A percentile compares a stretch with the other conserved stretches of the same genome.
These are phyloP conservation scores for Fusarium brevicatenulatum DNA, from an alignment of 2,329 filamentous ascomycete species.

Conservation along the genomic window DNA sequence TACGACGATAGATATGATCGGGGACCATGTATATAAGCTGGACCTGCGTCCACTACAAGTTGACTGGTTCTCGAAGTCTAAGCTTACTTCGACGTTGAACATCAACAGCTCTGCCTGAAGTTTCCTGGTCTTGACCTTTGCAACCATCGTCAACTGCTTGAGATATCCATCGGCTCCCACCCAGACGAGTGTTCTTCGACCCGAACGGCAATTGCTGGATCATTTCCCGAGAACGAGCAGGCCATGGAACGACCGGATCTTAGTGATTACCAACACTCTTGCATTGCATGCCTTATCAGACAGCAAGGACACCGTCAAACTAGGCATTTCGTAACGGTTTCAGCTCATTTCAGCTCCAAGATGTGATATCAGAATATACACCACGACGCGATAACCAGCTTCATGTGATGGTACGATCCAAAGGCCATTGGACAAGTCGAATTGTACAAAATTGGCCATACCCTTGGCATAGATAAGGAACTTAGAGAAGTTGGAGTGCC, in stretches of 20 bases:
- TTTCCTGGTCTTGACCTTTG: neutral
- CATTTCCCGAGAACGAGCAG: neutral
- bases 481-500: neutral
- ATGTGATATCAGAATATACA: conserved; percentile 3
- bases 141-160: neutral
- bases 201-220: neutral
- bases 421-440: neutral
- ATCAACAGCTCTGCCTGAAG: neutral
- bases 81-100: conserved; percentile 25
- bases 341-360: conserved; percentile 9
- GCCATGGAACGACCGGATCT: neutral
- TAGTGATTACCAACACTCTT: neutral
- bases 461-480: conserved; percentile 29
- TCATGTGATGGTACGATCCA: neutral
- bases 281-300: conserved; percentile 17
- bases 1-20: conserved; percentile 26
- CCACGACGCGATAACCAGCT: conserved; percentile 9
- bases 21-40: conserved; percentile 40
- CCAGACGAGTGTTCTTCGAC: neutral
- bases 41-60: conserved; percentile 29
- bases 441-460: neutral
- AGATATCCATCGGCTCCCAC: neutral
- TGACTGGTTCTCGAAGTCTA: conserved; percentile 1
- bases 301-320: neutral
- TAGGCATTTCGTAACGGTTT: conserved; percentile 1